These are phyloP conservation scores for Colletotrichum sp. DNA, from an alignment of 2,329 filamentous ascomycete genomes.

Conservation along the genomic window DNA sequence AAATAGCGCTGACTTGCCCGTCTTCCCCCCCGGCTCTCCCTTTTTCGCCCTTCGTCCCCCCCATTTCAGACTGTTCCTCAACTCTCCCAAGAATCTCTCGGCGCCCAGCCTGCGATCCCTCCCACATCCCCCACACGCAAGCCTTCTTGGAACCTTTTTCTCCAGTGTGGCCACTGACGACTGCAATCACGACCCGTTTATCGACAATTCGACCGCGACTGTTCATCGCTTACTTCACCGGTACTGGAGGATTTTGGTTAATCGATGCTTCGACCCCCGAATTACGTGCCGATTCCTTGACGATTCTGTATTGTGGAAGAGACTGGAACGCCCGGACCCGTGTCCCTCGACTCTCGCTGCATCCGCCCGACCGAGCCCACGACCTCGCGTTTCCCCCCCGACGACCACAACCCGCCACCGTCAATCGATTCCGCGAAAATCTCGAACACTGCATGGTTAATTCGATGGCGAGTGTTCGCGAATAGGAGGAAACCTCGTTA, in stretches of 20 bases:
- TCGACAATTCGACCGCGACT: conserved; percentile 4
- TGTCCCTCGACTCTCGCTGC: conserved; percentile 13
- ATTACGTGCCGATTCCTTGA: neutral
- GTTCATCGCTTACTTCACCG: neutral
- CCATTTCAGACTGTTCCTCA: neutral
- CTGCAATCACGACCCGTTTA: conserved; percentile 2
- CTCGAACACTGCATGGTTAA: conserved; percentile 11
- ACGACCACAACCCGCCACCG: neutral
- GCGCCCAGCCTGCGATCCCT: conserved; percentile 28
- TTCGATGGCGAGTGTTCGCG: conserved; percentile 38
- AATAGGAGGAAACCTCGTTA: conserved; percentile 23
- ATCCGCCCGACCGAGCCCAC: conserved; percentile 17
- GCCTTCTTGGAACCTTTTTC: conserved; percentile 19
- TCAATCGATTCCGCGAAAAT: conserved; percentile 3
- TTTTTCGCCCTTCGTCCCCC: conserved; percentile 2
- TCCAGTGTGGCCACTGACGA: conserved; percentile 4
- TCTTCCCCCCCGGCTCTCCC: conserved; percentile 1
- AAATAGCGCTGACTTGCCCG: conserved; percentile 11
- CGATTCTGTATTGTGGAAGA: neutral
- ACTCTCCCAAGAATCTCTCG: conserved; percentile 21
- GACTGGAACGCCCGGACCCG: conserved; percentile 6
- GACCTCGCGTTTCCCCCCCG: neutral
- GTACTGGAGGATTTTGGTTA: neutral
- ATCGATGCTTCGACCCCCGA: conserved; percentile 1
- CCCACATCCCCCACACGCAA: conserved; percentile 21